phyloP scores from a whole-genome alignment of 495 filamentous ascomycete genomes.

The Parachaetomium inaequale region DNA sequence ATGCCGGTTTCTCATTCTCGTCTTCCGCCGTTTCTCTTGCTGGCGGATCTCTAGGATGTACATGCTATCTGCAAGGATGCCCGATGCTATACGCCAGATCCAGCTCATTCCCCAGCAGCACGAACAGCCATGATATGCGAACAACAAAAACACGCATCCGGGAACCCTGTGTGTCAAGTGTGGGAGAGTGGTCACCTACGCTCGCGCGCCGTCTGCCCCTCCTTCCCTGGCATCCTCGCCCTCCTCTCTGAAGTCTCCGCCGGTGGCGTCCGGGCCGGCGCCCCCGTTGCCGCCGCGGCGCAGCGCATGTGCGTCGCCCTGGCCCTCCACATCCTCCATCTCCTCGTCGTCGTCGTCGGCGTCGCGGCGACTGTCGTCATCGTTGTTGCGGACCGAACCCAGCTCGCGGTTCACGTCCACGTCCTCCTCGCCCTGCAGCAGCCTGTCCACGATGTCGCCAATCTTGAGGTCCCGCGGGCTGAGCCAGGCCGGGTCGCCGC shows the following conservation, averaged over 20 bases:
- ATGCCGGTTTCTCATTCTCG: constrained; percentile 23
- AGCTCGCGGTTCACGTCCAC: constrained; percentile 79
- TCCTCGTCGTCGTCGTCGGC: constrained; percentile 71
- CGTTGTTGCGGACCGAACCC: constrained; percentile 54
- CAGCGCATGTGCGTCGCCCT: constrained; percentile 54
- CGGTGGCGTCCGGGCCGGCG: constrained; percentile 79
- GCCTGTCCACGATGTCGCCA: constrained; percentile 74
- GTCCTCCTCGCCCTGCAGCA: constrained; percentile 89
- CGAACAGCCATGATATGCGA: not conserved
- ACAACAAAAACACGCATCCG: constrained; percentile 25
- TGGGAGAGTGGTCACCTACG: constrained; percentile 76
- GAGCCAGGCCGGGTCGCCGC: constrained; percentile 71
- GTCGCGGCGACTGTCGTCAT: constrained; percentile 58
- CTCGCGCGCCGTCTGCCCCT: constrained; percentile 93
- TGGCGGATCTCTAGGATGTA: constrained; percentile 28
- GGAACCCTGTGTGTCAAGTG: constrained; percentile 28
- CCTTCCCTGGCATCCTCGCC: constrained; percentile 83
- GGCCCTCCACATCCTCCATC: constrained; percentile 79
- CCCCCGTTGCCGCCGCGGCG: constrained; percentile 66
- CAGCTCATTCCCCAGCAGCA: constrained; percentile 8
- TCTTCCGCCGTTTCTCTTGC: constrained; percentile 19
- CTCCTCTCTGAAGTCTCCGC: constrained; percentile 85
- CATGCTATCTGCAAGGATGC: constrained; percentile 27
- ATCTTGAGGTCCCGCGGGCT: constrained; percentile 76
- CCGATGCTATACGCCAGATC: constrained; percentile 18